These are phyloP conservation scores for Pyropia yezoensis DNA, from an alignment of 23 red algal genomes.

Conservation along the genomic window DNA sequence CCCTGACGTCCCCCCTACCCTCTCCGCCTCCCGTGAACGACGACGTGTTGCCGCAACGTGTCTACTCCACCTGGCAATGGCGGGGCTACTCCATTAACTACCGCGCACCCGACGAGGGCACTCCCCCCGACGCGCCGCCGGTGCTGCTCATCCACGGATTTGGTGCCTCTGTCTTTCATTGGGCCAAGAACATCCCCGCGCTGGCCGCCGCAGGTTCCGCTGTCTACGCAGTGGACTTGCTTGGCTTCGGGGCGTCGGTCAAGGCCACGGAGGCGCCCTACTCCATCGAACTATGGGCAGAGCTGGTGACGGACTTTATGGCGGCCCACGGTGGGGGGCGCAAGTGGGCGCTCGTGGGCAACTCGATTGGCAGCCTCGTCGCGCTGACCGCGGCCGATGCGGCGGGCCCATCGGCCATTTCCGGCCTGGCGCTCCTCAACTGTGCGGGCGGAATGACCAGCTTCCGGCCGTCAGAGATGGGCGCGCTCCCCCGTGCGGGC, in stretches of 20 bases:
- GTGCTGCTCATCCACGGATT: constrained; percentile 95
- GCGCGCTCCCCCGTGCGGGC: constrained; percentile 18
- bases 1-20: too few species aligned
- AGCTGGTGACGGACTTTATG: constrained; percentile 68
- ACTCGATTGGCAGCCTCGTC: constrained; percentile 78
- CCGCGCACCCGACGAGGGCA: constrained; percentile 14
- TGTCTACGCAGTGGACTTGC: constrained; percentile 85
- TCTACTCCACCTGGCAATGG: constrained; percentile 65
- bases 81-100: constrained; percentile 71
- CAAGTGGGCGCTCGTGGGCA: constrained; percentile 78
- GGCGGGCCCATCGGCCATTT: constrained; percentile 23
- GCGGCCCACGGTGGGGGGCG: constrained; percentile 24
- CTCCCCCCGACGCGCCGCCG: constrained; percentile 2
- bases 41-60: constrained; percentile 16
- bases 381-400: constrained; percentile 52
- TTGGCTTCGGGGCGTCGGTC: constrained; percentile 85
- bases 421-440: constrained; percentile 66
- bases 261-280: constrained; percentile 52
- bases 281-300: constrained; percentile 65
- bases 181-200: constrained; percentile 68
- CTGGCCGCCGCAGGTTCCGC: constrained; percentile 43
- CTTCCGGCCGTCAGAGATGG: constrained; percentile 80
- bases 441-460: constrained; percentile 85
- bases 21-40: too few species aligned
- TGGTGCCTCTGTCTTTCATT: constrained; percentile 75